Base-by-base conservation (phyloP, 768 basidiomycete species). In the Suillus decipiens region DNA sequence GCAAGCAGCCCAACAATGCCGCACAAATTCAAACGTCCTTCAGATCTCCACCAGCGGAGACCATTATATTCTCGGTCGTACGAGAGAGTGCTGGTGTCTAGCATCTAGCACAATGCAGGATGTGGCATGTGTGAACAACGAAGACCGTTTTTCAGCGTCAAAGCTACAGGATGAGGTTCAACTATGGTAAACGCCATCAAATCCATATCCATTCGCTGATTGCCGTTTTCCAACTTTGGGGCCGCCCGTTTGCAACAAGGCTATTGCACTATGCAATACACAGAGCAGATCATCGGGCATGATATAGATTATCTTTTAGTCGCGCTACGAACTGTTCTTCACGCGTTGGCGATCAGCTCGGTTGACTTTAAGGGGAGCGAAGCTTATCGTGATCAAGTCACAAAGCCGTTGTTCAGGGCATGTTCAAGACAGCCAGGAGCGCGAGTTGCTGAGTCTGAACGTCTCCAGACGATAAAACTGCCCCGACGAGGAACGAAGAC, bases 161-260 rank as follows among this genome's bases (percentile, higher is more conserved):
- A 22, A 24, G 22, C 14, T 15, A 56, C 19, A 8, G 15, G 14
- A 22, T 37, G 8, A 22, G 15, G 36, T 37, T 24, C 55, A 56
- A 39, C 14, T 36, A 36, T 8, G 24, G 15, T 1, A 15, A 56
- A 56, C 37, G 37, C 12, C 37, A 36, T 36, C 36, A 36, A 10
- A 36, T 36, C 36, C 22, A 39, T 56, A 15, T 56, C 55, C 37
- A 37, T 15, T 0, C 8, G 9, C 5, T 28, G 37, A 56, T 39
- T 39, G 36, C 24, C 36, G 15, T 37, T 39, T 37, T 39, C 36
- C 36, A 5, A 56, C n/a, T 28, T 28, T 28, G 28, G 14, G 24
- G 15, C 24, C 17, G 17, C 22, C 37, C 70, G 62, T 70, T 71
- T 45, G 64, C 65, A 43, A 71, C 59, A n/a, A 70, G 48, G n/a